phyloP scores from a whole-genome alignment of 2,329 filamentous ascomycete species.

The Colletotrichum zoysiae region DNA sequence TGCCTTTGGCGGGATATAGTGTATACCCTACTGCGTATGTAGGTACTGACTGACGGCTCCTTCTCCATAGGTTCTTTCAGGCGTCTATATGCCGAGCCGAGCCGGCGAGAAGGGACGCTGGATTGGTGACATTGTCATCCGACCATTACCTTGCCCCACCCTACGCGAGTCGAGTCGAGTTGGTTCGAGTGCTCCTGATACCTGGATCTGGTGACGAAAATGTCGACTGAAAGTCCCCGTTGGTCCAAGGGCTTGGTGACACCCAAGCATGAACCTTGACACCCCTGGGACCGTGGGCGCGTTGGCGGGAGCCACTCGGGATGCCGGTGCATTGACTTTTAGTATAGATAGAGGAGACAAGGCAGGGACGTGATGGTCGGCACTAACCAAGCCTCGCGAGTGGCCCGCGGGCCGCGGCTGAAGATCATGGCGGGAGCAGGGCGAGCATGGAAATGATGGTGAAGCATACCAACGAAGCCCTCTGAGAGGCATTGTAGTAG shows the following conservation, averaged over 20 bases:
- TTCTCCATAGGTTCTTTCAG: conserved; percentile 28
- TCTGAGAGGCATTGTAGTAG: neutral
- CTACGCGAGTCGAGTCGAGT: conserved; percentile 31
- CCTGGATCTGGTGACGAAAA: conserved; percentile 1
- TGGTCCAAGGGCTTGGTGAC: conserved; percentile 29
- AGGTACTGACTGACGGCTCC: conserved; percentile 2
- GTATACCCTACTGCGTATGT: too few species aligned
- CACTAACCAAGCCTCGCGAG: conserved; percentile 36
- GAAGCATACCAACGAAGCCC: conserved; percentile 33
- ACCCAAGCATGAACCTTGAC: conserved; percentile 35
- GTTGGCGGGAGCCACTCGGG: conserved; percentile 22
- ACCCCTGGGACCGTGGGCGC: conserved; percentile 11
- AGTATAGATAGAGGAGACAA: conserved; percentile 3
- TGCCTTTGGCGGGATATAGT: conserved; percentile 11
- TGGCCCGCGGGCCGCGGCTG: conserved; percentile 38
- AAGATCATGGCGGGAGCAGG: conserved; percentile 39
- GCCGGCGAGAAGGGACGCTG: conserved; percentile 22
- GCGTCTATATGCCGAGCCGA: conserved; percentile 4
- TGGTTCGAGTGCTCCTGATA: neutral
- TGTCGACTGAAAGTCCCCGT: conserved; percentile 25
- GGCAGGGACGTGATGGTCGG: conserved; percentile 22
- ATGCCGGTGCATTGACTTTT: conserved; percentile 15
- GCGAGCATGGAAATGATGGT: conserved; percentile 33
- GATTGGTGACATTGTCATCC: conserved; percentile 36
- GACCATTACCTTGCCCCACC: conserved; percentile 33